Percentiles rank a stretch among this genome's conserved stretches.
phyloP scores from a whole-genome alignment of 805 yeast genomes.

The Yamadazyma ubonensis region DNA sequence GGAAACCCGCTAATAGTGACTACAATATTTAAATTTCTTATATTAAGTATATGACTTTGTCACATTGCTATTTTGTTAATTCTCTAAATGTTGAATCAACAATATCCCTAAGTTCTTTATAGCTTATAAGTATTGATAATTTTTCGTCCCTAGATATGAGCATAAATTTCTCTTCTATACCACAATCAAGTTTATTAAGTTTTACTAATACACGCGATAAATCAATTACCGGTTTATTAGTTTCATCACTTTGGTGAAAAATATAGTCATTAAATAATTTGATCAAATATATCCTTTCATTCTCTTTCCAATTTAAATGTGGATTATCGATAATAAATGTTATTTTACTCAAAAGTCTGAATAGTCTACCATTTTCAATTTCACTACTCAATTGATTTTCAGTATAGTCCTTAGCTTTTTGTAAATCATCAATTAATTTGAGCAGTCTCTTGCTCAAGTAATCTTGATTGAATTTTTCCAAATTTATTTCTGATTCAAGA shows the following conservation, averaged over 20 bases:
- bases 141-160: conserved; percentile 83
- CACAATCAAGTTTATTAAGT: conserved; percentile 89
- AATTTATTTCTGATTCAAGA: conserved; percentile 21
- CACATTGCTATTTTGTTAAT: conserved; percentile 19
- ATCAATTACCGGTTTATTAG: conserved; percentile 76
- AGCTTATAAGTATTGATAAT: conserved; percentile 80
- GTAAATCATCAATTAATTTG: conserved; percentile 50
- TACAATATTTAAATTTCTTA: no score
- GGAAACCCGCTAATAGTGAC: no score
- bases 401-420: conserved; percentile 53
- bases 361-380: conserved; percentile 83
- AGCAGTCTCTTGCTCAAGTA: conserved; percentile 20
- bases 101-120: conserved; percentile 74
- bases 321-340: conserved; percentile 77
- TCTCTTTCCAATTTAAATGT: conserved; percentile 56
- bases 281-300: conserved; percentile 63
- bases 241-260: conserved; percentile 79
- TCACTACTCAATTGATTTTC: conserved; percentile 67
- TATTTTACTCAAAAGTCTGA: conserved; percentile 77
- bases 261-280: conserved; percentile 78
- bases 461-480: conserved; percentile 23
- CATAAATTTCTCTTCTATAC: conserved; percentile 77
- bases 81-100: conserved; percentile 68
- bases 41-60: no score
- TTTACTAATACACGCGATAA: conserved; percentile 75